Evolutionary conservation across 495 filamentous ascomycete genomes (phyloP), one percentile per base, ranked within the genome.

Genomic region (Staphylotrichum tortipilum): DNA sequence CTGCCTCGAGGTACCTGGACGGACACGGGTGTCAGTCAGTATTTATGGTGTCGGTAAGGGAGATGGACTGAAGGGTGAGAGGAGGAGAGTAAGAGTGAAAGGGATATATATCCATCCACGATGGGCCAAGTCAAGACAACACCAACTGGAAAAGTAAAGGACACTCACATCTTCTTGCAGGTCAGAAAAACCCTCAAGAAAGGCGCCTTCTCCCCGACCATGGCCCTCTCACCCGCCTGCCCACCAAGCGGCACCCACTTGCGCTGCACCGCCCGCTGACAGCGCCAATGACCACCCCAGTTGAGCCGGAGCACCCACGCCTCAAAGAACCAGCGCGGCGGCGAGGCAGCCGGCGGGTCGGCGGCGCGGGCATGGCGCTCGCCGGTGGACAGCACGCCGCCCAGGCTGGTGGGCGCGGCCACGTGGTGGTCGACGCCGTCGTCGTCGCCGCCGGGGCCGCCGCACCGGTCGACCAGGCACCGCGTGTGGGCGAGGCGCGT

Each of bases 121-220:
- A n/a, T n/a, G n/a, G n/a, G n/a, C n/a, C n/a, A n/a, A n/a, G n/a
- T n/a, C n/a, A n/a, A n/a, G n/a, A n/a, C n/a, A n/a, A n/a, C n/a
- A n/a, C n/a, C n/a, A n/a, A n/a, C n/a, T n/a, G n/a, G n/a, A n/a
- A n/a, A n/a, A n/a, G n/a, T n/a, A n/a, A n/a, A n/a, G n/a, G n/a
- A n/a, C n/a, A 55, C 62, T 17, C 29, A 62, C 59, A 62, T 58
- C 49, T 39, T 43, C 53, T 57, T 62, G 53, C 59, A 65, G 1
- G 55, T 51, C 34, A 62, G 40, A 21, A 58, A 58, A 30, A 62
- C 11, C 1, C 50, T 44, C 17, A 62, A 31, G 28, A 65, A 58
- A 10, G 57, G 55, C 24, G 47, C 52, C 34, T 7, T 14, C 39
- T 52, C 51, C 6, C n/a, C n/a, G n/a, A n/a, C 23, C 17, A 22